Evolutionary conservation across 148 eudicot species (phyloP), one percentile per base, ranked within the genome.

Genomic region (Vaccinium myrtillus): DNA sequence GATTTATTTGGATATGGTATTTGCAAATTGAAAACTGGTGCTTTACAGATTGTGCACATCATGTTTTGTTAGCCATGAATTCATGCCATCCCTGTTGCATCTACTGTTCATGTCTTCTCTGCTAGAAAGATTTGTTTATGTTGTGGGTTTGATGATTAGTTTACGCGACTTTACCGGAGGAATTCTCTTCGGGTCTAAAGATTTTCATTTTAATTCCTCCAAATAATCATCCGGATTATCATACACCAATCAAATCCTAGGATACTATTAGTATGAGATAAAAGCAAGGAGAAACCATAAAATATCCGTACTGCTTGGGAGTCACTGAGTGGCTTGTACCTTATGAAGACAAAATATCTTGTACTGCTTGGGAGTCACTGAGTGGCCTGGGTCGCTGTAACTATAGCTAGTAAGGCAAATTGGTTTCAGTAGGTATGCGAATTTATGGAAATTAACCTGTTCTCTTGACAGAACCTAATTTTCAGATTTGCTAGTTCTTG

Each of bases 141-240:
- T 27, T 51, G 14, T 48, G 16, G 8, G 27, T n/a, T 81, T 14
- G 76, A 67, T 15, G 75, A 48, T 16, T n/a, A 21, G 53, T 53
- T 69, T 73, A 67, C 74, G 77, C n/a, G 23, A 53, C 8, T 25
- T 21, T 74, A 70, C 61, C 56, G 27, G 76, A 15, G 61, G 77
- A 53, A 53, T 71, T 32, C 32, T 53, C 30, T 71, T 55, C 49
- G 13, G 19, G 5, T 32, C 21, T 19, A 50, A 73, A 82, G 12
- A 16, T 82, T 71, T 82, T 51, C 30, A 81, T 27, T 30, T 49
- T 15, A 50, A 70, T 70, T 69, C 83, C 50, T 18, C 32, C 25
- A 9, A 15, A 69, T 50, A 7, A 49, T 10, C 50, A 46, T 4
- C 53, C 61, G 32, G 50, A 53, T 50, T 39, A 1, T 80, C 30